Evolutionary conservation across 106 monocot species (phyloP).

Genomic region (Acorus gramineus): DNA sequence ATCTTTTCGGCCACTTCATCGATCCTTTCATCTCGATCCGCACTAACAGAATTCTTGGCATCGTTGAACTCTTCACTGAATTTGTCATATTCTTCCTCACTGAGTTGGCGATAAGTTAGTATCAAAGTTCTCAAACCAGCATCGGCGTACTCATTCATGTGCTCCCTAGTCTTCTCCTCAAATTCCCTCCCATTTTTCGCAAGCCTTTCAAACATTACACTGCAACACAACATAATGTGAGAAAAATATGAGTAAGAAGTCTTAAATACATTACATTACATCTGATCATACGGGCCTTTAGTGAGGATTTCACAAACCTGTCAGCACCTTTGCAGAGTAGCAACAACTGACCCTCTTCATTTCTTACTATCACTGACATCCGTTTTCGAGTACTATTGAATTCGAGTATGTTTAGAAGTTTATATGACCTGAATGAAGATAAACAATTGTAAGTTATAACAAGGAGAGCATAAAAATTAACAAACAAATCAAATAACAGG

Average conservation of each 20-base stretch:
- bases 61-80: constrained; percentile 53
- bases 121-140: constrained; percentile 91
- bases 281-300: not conserved
- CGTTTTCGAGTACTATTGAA: constrained; percentile 82
- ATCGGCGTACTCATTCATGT: constrained; percentile 82
- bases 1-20: constrained; percentile 67
- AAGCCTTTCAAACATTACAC: constrained; percentile 88
- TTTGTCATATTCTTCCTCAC: constrained; percentile 48
- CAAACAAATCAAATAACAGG: not conserved
- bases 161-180: constrained; percentile 61
- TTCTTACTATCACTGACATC: constrained; percentile 84
- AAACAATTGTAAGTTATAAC: not conserved
- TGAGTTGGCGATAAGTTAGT: constrained; percentile 80
- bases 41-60: constrained; percentile 78
- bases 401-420: constrained; percentile 76
- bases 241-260: not conserved
- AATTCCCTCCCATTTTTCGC: constrained; percentile 47
- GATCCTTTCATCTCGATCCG: constrained; percentile 80
- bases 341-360: constrained; percentile 53
- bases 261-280: not conserved
- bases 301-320: constrained; percentile 28
- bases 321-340: constrained; percentile 94
- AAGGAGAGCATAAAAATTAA: not conserved
- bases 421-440: constrained; percentile 50
- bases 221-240: constrained; percentile 6